Evolutionary conservation across 805 yeast genomes (phyloP), one percentile per base, ranked within the genome.

Genomic region (Dipodascopsis uninucleata): DNA sequence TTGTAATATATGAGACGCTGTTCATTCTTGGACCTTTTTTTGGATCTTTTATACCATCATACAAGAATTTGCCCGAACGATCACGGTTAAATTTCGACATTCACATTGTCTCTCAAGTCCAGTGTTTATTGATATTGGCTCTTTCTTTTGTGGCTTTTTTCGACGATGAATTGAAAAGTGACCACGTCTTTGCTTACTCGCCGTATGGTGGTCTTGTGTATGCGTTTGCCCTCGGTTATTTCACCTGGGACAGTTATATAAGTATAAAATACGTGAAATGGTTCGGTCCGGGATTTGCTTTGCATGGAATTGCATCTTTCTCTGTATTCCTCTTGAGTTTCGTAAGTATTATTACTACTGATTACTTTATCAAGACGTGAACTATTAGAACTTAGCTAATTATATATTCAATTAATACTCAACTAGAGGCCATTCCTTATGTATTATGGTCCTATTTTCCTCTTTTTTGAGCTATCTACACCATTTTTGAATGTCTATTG

Each of bases 401-500:
- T 26, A 12, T 14, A 5, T 4, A 4, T n/a, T 39, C n/a, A 17
- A 12, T 3, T 35, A 22, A 9, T 14, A 6, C 14, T 4, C 29
- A 10, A 24, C n/a, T 34, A 47, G 48, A 62, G 71, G 25, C 96
- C 96, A 2, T 85, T 80, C 64, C 77, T 86, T 61, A 79, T 82
- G 64, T 82, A 88, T 39, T 82, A 84, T 78, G 75, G 85, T 22
- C 90, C 95, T 1, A 78, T 81, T 17, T 93, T 89, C 62, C 71
- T 93, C 57, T 62, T 85, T 39, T 93, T 84, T 65, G 98, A 93
- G 67, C 74, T 85, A 31, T 82, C 95, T 36, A 85, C 97, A 1
- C 97, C 97, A 6, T 93, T 93, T 66, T 96, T 93, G 51, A 94
- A 93, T 65, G 63, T 85, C 61, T 86, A 93, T 64, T 93, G 97